phyloP scores from a whole-genome alignment of 116 monocot genomes.

The Iris pallida region DNA sequence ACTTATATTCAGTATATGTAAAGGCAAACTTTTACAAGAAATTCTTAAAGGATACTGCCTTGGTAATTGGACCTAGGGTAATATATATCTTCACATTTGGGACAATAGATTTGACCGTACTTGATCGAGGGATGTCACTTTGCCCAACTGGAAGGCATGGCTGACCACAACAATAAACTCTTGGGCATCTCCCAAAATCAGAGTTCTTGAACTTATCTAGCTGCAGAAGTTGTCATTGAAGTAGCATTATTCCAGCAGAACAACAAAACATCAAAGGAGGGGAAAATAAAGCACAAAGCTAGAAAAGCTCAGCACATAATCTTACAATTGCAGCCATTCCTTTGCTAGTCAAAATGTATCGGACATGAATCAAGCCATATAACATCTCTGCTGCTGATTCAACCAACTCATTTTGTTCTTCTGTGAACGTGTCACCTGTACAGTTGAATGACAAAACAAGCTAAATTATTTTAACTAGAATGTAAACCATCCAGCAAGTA shows the following conservation, averaged over 20 bases:
- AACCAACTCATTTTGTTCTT: conserved; percentile 40
- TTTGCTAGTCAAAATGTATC: conserved; percentile 45
- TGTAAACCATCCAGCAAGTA: background rate
- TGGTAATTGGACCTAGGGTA: conserved; percentile 65
- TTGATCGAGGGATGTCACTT: conserved; percentile 49
- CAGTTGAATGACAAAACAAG: background rate
- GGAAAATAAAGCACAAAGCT: background rate
- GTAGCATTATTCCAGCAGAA: background rate
- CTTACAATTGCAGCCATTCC: conserved; percentile 44
- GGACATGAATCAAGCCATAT: conserved; percentile 46
- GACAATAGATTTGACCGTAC: conserved; percentile 67
- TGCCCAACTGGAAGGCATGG: conserved; percentile 68
- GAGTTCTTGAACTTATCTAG: conserved; percentile 60
- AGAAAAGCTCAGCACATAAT: background rate
- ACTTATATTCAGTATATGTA: too few species aligned
- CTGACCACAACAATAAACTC: conserved; percentile 57
- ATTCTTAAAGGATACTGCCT: conserved; percentile 57
- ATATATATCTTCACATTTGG: conserved; percentile 63
- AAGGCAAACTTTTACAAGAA: too few species aligned
- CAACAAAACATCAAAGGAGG: background rate
- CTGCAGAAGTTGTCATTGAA: conserved; percentile 35
- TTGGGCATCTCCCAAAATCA: conserved; percentile 60
- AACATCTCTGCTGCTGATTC: conserved; percentile 54
- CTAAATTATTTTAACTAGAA: background rate
- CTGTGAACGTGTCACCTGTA: conserved; percentile 43